Evolutionary conservation across 495 filamentous ascomycete species (phyloP), one percentile per base, ranked within the genome.

Genomic region (Xylaria grammica): DNA sequence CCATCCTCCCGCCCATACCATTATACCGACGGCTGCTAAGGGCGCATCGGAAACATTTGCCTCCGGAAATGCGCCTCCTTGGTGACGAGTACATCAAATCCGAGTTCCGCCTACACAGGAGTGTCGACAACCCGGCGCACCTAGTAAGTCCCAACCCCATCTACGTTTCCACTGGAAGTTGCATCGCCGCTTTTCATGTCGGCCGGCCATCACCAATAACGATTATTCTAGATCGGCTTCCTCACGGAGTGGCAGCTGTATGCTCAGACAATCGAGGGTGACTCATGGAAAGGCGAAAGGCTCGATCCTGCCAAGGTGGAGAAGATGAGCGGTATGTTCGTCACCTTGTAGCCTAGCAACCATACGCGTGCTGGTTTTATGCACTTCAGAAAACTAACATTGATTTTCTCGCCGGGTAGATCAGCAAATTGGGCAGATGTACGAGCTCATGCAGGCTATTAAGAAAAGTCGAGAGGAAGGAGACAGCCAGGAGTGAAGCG

Each of bases 211-310:
- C 17, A 24, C 49, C 44, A 13, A 53, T 48, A 32, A 57, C n/a
- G 27, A 17, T 0, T 56, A 3, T 19, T 36, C 40, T 59, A 96
- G 93, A 90, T 97, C 66, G 95, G 95, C 3, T 99, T 99, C 72
- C 81, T 98, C 69, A 94, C 91, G 0, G 93, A 97, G 77, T 99
- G 95, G 95, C 95, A 98, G 73, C 75, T 90, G 32, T 99, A 98
- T 71, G 94, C 91, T 10, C 94, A 99, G 75, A 85, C 89, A 67
- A 72, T 99, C 19, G 95, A 98, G 69, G 93, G 93, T 0, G 89
- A 96, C 45, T 74, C 82, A 0, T 97, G 95, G 94, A 77, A 78
- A 38, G 93, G 87, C 0, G 92, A 89, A 61, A 91, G 86, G 69
- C 74, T 97, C 72, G 93, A 97, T 51, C 82, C 82, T 60, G 79